These are phyloP conservation scores for Pseudogymnoascus destructans DNA, from an alignment of 2,329 filamentous ascomycete species.

Conservation along the genomic window DNA sequence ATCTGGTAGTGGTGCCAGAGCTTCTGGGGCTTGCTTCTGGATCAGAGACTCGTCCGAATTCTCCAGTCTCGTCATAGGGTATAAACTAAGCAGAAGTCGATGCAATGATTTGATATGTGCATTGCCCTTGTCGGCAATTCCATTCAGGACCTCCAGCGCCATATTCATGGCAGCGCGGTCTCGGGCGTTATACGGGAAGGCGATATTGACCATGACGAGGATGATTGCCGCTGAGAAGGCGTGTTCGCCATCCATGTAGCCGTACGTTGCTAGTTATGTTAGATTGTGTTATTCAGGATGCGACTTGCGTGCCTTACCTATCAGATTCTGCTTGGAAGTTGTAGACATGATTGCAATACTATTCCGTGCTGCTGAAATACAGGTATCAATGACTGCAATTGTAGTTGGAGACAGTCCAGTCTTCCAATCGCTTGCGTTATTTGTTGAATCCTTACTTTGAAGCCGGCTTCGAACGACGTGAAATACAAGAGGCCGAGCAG, in stretches of 20 bases:
- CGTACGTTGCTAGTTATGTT: constrained; percentile 34
- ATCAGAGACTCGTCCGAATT: constrained; percentile 17
- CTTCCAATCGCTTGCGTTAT: constrained; percentile 33
- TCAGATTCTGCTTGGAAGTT: constrained; percentile 36
- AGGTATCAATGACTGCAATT: constrained; percentile 38
- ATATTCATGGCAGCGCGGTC: constrained; percentile 34
- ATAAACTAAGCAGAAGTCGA: constrained; percentile 28
- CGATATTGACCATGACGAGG: constrained; percentile 40
- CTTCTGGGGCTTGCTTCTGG: constrained; percentile 14
- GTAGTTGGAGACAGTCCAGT: constrained; percentile 35
- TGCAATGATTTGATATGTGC: constrained; percentile 33
- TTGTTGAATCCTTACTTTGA: constrained; percentile 24
- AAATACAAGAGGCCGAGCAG: constrained; percentile 39
- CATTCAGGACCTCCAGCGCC: constrained; percentile 33
- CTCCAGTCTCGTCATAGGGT: constrained; percentile 10
- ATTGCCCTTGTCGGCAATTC: constrained; percentile 41
- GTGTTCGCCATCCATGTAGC: constrained; percentile 45
- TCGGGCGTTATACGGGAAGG: constrained; percentile 34
- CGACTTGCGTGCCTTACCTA: constrained; percentile 28
- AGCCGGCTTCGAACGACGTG: constrained; percentile 39
- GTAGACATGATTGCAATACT: constrained; percentile 37
- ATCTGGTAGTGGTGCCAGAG: not conserved
- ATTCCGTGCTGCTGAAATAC: constrained; percentile 36
- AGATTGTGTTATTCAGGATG: not conserved
- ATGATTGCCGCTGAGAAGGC: constrained; percentile 41